These are phyloP conservation scores for Discostella stelligera DNA, from an alignment of 352 stramenopile genomes.

Conservation along the genomic window DNA sequence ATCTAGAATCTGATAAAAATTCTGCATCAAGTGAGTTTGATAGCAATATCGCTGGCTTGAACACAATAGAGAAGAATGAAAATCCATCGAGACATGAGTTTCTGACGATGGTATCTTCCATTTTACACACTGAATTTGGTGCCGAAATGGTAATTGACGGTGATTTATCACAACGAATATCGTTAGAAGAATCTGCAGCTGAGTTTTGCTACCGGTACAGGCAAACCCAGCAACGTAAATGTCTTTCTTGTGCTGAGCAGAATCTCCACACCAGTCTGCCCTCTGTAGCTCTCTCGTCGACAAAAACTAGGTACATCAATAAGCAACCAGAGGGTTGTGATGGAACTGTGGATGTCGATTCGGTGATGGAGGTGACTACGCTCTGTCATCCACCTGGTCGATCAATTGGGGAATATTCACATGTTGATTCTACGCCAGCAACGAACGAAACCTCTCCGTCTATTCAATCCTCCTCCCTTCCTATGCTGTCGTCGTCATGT, in stretches of 20 bases:
- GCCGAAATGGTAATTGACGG: constrained; percentile 69
- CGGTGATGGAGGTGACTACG: constrained; percentile 33
- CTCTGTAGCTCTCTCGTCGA: constrained; percentile 54
- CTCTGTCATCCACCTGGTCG: constrained; percentile 43
- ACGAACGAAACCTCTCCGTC: background rate
- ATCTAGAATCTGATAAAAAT: constrained; percentile 21
- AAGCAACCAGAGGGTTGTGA: constrained; percentile 11
- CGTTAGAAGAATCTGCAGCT: constrained; percentile 66
- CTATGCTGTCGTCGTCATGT: constrained; percentile 94
- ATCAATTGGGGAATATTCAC: constrained; percentile 36
- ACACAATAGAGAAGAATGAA: background rate
- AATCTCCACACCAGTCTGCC: constrained; percentile 4
- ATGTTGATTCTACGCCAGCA: background rate
- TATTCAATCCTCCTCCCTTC: constrained; percentile 47
- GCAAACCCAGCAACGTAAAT: constrained; percentile 14
- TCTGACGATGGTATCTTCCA: constrained; percentile 27
- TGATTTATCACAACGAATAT: constrained; percentile 68
- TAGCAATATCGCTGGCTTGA: background rate
- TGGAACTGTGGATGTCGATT: constrained; percentile 14
- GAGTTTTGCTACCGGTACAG: constrained; percentile 74
- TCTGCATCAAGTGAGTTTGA: background rate
- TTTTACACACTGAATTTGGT: constrained; percentile 49
- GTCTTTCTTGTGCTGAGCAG: background rate
- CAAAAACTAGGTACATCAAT: constrained; percentile 50
- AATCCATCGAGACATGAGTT: constrained; percentile 29